A percentile compares a stretch with the other conserved stretches of the same genome.
Conservation (phyloP, 768 basidiomycete genomes). For the Kwoniella sp. region DNA sequence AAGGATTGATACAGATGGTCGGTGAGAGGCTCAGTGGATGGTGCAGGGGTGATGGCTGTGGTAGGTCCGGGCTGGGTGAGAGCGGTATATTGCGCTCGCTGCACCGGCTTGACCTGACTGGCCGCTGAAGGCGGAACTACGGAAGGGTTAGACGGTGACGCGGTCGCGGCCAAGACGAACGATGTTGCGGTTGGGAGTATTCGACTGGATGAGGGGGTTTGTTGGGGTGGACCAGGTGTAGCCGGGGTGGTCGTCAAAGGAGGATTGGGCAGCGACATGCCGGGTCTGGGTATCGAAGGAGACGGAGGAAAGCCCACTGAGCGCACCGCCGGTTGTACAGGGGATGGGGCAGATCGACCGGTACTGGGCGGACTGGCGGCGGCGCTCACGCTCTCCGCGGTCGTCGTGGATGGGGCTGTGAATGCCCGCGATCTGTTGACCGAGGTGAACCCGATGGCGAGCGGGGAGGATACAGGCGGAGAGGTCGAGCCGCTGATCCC, state of each 20-base stretch:
- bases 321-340: background rate
- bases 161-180: background rate
- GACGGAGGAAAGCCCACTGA: background rate
- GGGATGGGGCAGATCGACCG: background rate
- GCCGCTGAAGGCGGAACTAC: background rate
- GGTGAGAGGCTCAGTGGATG: slow-evolving; percentile 1
- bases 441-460: slow-evolving; percentile 2
- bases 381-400: background rate
- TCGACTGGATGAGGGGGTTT: too few relatives aligned
- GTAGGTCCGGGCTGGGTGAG: background rate
- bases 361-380: background rate
- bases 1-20: slow-evolving; percentile 71
- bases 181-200: background rate
- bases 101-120: background rate
- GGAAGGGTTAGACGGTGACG: background rate
- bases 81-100: background rate
- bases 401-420: background rate
- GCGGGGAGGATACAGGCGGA: slow-evolving; percentile 13
- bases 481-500: slow-evolving; percentile 7
- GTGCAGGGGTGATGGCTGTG: slow-evolving; percentile 3
- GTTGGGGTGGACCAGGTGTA: background rate
- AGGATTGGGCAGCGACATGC: background rate
- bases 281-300: background rate
- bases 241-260: background rate
- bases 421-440: slow-evolving; percentile 4